Evolutionary conservation across 78 protist genomes (phyloP).

Genomic region (Capsaspora owczarzaki): DNA sequence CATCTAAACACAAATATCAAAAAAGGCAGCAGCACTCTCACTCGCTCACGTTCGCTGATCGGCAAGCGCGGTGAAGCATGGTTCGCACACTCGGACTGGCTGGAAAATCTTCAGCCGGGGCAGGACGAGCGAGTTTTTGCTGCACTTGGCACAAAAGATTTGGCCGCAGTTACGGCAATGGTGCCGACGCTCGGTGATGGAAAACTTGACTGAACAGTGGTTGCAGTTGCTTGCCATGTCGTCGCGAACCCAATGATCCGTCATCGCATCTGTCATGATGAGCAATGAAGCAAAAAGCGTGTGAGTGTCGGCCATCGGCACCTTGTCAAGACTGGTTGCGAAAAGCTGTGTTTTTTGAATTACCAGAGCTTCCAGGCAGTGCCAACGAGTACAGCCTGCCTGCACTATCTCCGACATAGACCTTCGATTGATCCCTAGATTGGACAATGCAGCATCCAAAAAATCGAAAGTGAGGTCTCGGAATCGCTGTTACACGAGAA

Average conservation of each 20-base stretch:
- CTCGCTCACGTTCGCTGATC: too few species aligned
- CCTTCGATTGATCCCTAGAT: background rate
- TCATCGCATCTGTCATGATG: background rate
- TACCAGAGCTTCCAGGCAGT: background rate
- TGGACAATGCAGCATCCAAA: background rate
- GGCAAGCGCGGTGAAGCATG: background rate
- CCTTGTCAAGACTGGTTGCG: background rate
- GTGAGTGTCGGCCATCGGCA: background rate
- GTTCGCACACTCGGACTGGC: conserved; percentile 12
- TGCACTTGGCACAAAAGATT: conserved; percentile 16
- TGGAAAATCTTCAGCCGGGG: background rate
- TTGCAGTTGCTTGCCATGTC: background rate
- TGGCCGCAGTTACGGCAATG: conserved; percentile 25
- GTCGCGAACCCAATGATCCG: conserved; percentile 1
- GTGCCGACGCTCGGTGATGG: conserved; percentile 12
- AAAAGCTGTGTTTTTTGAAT: background rate
- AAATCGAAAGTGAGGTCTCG: too few species aligned
- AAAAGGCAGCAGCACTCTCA: too few species aligned
- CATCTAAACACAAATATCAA: too few species aligned
- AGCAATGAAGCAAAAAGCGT: background rate
- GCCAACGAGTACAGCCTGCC: conserved; percentile 9
- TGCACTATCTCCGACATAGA: background rate
- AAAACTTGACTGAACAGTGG: background rate
- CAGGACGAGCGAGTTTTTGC: background rate
- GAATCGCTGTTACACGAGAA: too few species aligned